These are phyloP conservation scores for Breynia disticha DNA, from an alignment of 441 rosid genomes.

Conservation along the genomic window DNA sequence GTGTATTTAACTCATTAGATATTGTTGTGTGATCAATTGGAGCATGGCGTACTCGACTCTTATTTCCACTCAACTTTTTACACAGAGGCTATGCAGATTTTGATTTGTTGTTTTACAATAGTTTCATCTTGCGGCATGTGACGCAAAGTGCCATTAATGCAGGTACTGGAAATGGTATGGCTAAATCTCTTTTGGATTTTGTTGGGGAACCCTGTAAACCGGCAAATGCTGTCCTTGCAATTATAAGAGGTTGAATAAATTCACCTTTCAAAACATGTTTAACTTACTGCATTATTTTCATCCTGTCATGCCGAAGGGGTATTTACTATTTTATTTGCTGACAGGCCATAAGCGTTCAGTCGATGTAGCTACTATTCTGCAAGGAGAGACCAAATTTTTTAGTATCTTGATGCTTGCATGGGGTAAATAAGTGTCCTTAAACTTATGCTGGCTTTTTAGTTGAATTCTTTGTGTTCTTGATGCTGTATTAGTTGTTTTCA, in stretches of 20 bases:
- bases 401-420: conserved; percentile 93
- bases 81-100: not conserved
- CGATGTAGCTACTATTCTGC: conserved; percentile 77
- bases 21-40: not conserved
- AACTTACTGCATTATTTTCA: conserved; percentile 11
- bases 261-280: conserved; percentile 8
- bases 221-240: conserved; percentile 51
- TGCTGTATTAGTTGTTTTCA: conserved; percentile 1
- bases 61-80: no score
- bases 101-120: not conserved
- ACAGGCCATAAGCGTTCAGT: conserved; percentile 59
- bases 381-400: conserved; percentile 55
- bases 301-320: not conserved
- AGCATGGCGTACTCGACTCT: no score
- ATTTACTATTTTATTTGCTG: conserved; percentile 14
- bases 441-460: conserved; percentile 5
- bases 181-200: conserved; percentile 61
- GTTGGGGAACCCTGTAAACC: conserved; percentile 65
- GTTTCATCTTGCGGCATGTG: conserved; percentile 9
- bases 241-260: conserved; percentile 60
- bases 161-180: conserved; percentile 98
- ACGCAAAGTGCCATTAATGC: conserved; percentile 15
- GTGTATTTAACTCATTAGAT: not conserved
- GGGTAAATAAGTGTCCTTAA: conserved; percentile 39
- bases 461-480: conserved; percentile 3